Base-by-base conservation (phyloP, 768 basidiomycete species). In the Leccinum sublutescens region DNA sequence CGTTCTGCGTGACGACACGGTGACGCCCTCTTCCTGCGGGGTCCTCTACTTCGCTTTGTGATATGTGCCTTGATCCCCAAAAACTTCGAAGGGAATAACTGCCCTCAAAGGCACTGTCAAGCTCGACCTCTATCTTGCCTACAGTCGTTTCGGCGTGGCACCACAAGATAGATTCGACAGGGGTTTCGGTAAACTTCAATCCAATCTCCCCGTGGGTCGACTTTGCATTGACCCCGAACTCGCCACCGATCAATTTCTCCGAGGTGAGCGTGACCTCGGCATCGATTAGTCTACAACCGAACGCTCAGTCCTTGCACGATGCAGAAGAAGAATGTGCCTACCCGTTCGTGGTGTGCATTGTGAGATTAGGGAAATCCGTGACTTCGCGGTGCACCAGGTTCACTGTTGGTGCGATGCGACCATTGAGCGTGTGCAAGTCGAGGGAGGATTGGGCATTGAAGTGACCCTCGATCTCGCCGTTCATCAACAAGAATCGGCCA, bases 391-490 rank as follows among this genome's bases (percentile, higher is more conserved):
- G 76, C 14, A 66, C 47, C 48, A 85, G 55, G 29, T 67, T 71
- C 31, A 83, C 78, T 33, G 70, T 65, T 0, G 75, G 73, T 4
- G 66, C 52, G 60, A 87, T 79, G 4, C 50, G 65, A 0, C 70
- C 74, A 61, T 85, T 83, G 21, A 74, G 62, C n/a, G 75, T 76
- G 17, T 45, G 27, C 25, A 82, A 59, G 10, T 40, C 50, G 27
- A 86, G 70, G 3, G 69, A 69, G 1, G 74, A 68, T 14, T 71
- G 65, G 4, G 73, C 69, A 27, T 75, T 75, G 68, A 77, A 82
- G 17, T 57, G 61, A 3, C 85, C 85, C 3, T 60, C 63, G 34
- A 87, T 82, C 8, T 62, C 65, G n/a, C 76, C 77, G 52, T 83
- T 85, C 6, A 74, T 62, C 2, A 80, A 80, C n/a, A 59, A 53